Percentiles rank a stretch among this genome's conserved stretches.
Conservation (phyloP, 495 filamentous ascomycete genomes). For the Niebla homalea region DNA sequence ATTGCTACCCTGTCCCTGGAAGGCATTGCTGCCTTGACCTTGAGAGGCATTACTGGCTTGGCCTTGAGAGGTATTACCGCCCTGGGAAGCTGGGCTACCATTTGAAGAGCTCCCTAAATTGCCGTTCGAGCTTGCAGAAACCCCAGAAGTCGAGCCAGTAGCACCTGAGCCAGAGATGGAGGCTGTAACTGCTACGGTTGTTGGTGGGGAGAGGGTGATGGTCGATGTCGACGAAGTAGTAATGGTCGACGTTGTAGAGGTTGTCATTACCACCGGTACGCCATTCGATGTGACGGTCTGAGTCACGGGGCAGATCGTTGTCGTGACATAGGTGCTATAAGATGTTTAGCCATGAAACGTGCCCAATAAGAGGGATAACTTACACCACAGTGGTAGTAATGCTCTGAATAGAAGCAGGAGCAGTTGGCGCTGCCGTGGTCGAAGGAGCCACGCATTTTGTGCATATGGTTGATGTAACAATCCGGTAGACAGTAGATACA, state of each 20-base stretch:
- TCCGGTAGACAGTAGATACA: constrained; percentile 16
- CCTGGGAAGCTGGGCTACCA: neutral
- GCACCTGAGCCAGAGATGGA: neutral
- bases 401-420: neutral
- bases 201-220: neutral
- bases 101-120: neutral
- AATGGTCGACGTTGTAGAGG: constrained; percentile 4
- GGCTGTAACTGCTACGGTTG: neutral
- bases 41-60: neutral
- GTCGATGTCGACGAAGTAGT: constrained; percentile 1
- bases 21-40: neutral
- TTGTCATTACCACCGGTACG: neutral
- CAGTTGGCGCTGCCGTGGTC: constrained; percentile 1
- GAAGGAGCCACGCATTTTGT: constrained; percentile 14
- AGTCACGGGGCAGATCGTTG: constrained; percentile 8
- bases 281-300: constrained; percentile 3
- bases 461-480: constrained; percentile 18
- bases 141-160: neutral
- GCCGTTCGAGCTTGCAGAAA: neutral
- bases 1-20: neutral
- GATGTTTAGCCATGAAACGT: neutral
- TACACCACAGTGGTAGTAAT: constrained; percentile 1
- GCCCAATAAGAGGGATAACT: neutral
- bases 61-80: neutral
- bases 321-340: constrained; percentile 1